phyloP scores from a whole-genome alignment of 352 stramenopile genomes.

The Aphanomyces invadans region DNA sequence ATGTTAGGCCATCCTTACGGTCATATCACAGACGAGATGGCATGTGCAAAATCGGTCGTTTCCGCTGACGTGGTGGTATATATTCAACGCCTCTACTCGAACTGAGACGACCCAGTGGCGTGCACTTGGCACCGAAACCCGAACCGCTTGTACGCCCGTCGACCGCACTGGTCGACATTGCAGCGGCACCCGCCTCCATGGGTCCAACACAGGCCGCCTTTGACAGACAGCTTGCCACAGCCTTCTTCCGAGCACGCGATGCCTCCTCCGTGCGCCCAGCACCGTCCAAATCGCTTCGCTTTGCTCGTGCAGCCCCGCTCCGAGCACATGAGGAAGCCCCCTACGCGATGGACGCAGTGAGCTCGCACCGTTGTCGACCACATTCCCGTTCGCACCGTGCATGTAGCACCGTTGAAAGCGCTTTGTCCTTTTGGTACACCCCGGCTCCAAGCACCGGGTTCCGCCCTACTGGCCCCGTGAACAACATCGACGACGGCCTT shows the following conservation, averaged over 20 bases:
- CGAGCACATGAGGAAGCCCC: conserved; percentile 15
- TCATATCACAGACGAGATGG: too few relatives aligned
- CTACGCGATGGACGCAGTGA: too few relatives aligned
- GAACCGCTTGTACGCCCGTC: conserved; percentile 18
- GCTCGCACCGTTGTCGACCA: background rate
- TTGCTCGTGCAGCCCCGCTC: conserved; percentile 17
- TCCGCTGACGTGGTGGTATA: too few relatives aligned
- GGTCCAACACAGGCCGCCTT: conserved; percentile 23
- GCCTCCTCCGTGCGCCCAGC: conserved; percentile 21
- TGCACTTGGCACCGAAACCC: conserved; percentile 11
- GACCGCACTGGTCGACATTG: background rate
- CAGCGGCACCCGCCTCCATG: conserved; percentile 17
- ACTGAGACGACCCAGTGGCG: too few relatives aligned
- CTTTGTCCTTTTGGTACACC: conserved; percentile 19
- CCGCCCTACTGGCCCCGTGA: conserved; percentile 12
- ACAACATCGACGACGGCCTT: background rate
- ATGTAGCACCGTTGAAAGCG: conserved; percentile 9
- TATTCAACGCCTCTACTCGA: too few relatives aligned
- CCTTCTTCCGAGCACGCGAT: background rate
- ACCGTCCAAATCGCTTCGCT: conserved; percentile 15
- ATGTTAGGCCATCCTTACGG: too few relatives aligned
- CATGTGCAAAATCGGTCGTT: too few relatives aligned
- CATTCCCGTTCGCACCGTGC: background rate
- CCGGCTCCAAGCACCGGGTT: conserved; percentile 12
- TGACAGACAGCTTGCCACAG: conserved; percentile 14